A percentile compares a stretch with the other conserved stretches of the same genome.
These are phyloP conservation scores for Cinchona pubescens DNA, from an alignment of 257 asterid genomes.

Conservation along the genomic window DNA sequence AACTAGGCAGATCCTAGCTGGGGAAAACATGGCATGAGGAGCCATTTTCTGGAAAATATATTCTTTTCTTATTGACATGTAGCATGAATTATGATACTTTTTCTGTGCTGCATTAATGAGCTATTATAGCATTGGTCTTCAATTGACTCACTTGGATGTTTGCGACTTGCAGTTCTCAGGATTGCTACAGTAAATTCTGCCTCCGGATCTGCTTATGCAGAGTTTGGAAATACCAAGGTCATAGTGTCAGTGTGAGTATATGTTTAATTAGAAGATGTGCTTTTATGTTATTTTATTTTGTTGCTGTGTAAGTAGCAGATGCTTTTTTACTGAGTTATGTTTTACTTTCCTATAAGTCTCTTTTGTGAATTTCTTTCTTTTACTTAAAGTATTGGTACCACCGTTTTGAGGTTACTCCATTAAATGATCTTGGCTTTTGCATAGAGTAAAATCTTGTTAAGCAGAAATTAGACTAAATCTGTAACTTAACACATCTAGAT, in stretches of 20 bases:
- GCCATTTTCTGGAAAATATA: background rate
- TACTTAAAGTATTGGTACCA: background rate
- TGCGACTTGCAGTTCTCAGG: slow-evolving; percentile 59
- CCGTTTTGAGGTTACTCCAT: background rate
- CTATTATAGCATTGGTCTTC: background rate
- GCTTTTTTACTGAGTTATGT: background rate
- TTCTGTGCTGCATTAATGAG: background rate
- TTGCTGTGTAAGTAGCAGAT: background rate
- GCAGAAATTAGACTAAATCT: too few relatives aligned
- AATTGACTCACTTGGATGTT: slow-evolving; percentile 5
- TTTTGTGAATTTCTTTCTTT: background rate
- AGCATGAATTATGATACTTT: background rate
- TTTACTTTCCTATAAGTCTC: background rate
- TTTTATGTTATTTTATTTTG: background rate
- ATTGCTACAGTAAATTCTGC: slow-evolving; percentile 93
- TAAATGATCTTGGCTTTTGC: background rate
- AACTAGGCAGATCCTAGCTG: background rate
- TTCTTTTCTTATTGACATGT: background rate
- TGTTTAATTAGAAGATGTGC: slow-evolving; percentile 1
- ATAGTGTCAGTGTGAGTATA: slow-evolving; percentile 91
- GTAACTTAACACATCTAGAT: too few relatives aligned
- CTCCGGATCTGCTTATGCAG: slow-evolving; percentile 98
- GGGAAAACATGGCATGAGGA: background rate
- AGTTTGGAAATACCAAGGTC: slow-evolving; percentile 91
- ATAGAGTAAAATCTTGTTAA: background rate